These are phyloP conservation scores for Thelonectria rubi DNA, from an alignment of 2,329 filamentous ascomycete species.

Conservation along the genomic window DNA sequence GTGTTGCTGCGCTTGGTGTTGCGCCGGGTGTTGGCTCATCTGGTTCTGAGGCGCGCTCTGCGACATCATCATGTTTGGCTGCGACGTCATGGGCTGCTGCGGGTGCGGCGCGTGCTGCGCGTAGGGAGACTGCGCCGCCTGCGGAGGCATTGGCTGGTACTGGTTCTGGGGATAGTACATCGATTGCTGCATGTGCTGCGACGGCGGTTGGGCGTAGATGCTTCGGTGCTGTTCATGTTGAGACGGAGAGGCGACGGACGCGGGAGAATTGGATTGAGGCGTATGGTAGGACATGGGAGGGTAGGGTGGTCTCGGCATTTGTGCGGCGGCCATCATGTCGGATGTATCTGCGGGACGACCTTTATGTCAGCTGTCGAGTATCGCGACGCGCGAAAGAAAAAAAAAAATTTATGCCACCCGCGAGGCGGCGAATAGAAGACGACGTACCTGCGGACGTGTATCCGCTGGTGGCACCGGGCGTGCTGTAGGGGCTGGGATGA, in stretches of 20 bases:
- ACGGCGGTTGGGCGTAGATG: conserved; percentile 82
- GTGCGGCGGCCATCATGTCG: conserved; percentile 73
- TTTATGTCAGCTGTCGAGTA: conserved; percentile 31
- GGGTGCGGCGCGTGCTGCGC: conserved; percentile 63
- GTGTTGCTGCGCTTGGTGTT: conserved; percentile 51
- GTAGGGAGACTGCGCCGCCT: conserved; percentile 69
- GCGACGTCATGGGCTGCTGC: conserved; percentile 68
- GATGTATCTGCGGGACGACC: conserved; percentile 57
- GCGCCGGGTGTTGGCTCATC: conserved; percentile 67
- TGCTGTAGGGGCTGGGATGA: conserved; percentile 84
- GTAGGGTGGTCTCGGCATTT: conserved; percentile 80
- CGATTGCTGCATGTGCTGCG: conserved; percentile 79
- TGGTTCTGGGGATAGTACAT: conserved; percentile 79
- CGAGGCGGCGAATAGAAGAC: conserved; percentile 2
- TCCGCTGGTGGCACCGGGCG: conserved; percentile 80
- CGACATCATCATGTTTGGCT: conserved; percentile 74
- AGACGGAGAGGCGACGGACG: conserved; percentile 89
- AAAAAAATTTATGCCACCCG: conserved; percentile 11
- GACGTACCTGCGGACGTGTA: conserved; percentile 87
- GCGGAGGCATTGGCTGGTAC: conserved; percentile 72
- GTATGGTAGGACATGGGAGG: conserved; percentile 93
- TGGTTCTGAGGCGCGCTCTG: conserved; percentile 66
- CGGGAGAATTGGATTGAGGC: conserved; percentile 93
- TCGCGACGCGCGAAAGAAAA: conserved; percentile 23
- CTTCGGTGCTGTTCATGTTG: conserved; percentile 88